These are phyloP conservation scores for Rubia balearica DNA, from an alignment of 305 asterid genomes.

Conservation along the genomic window DNA sequence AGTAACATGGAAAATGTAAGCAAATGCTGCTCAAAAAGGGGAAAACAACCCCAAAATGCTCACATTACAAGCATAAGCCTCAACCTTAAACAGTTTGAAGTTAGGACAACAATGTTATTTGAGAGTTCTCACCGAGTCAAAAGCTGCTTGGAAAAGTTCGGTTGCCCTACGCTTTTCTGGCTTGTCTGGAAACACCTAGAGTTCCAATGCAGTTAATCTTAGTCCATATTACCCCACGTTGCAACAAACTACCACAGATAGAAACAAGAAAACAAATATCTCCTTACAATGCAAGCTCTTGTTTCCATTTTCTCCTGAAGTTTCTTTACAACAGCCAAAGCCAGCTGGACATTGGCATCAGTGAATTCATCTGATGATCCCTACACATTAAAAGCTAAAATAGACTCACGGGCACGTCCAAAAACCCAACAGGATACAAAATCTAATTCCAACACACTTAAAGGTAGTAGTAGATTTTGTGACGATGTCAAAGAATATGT, in stretches of 20 bases:
- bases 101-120: neutral
- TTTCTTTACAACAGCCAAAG: constrained; percentile 65
- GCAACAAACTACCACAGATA: neutral
- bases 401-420: constrained; percentile 9
- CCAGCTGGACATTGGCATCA: constrained; percentile 97
- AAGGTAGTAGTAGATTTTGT: neutral
- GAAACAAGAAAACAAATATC: constrained; percentile 15
- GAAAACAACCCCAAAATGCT: neutral
- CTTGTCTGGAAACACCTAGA: constrained; percentile 89
- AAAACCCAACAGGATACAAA: constrained; percentile 3
- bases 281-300: constrained; percentile 73
- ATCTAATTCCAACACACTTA: neutral
- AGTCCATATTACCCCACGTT: constrained; percentile 5
- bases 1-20: neutral
- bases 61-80: neutral
- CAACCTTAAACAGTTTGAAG: neutral
- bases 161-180: constrained; percentile 96
- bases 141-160: constrained; percentile 69
- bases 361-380: constrained; percentile 94
- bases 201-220: constrained; percentile 12
- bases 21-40: neutral
- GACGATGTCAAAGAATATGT: neutral
- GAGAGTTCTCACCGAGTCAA: constrained; percentile 60
- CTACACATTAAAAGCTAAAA: constrained; percentile 40
- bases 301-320: constrained; percentile 79